Conservation (phyloP, 2,329 filamentous ascomycete species). For the Canariomyces notabilis region DNA sequence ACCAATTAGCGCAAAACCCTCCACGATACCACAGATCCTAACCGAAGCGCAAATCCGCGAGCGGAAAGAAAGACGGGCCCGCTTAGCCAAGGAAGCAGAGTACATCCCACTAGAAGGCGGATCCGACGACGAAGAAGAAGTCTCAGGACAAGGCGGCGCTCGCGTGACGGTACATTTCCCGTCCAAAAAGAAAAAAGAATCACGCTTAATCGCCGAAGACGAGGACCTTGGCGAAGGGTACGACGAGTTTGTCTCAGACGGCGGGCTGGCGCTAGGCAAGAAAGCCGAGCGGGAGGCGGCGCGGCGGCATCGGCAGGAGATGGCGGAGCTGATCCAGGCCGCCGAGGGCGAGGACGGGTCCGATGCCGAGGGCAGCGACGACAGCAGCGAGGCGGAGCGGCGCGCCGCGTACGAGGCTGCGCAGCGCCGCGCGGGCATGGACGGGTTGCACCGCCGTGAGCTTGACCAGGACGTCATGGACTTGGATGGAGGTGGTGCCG, state of each 20-base stretch:
- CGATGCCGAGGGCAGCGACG: constrained; percentile 48
- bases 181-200: constrained; percentile 62
- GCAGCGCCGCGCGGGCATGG: constrained; percentile 83
- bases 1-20: constrained; percentile 26
- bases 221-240: constrained; percentile 93
- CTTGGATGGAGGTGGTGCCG: too few relatives aligned
- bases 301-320: constrained; percentile 64
- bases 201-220: constrained; percentile 75
- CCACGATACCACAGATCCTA: constrained; percentile 50
- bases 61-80: constrained; percentile 83
- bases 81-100: constrained; percentile 64
- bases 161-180: constrained; percentile 19
- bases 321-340: constrained; percentile 75
- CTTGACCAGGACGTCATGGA: constrained; percentile 38
- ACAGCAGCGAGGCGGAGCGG: constrained; percentile 60
- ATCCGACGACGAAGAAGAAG: constrained; percentile 43
- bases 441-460: constrained; percentile 59
- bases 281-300: constrained; percentile 71
- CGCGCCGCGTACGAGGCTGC: constrained; percentile 81
- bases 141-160: constrained; percentile 9
- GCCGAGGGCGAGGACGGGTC: constrained; percentile 61
- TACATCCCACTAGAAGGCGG: constrained; percentile 60
- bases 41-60: constrained; percentile 82
- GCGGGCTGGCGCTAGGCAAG: constrained; percentile 69
- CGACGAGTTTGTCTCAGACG: constrained; percentile 85